Evolutionary conservation across 1,284 basidiomycete genomes (phyloP), one percentile per base, ranked within the genome.

Genomic region (Cryptococcus sp.): DNA sequence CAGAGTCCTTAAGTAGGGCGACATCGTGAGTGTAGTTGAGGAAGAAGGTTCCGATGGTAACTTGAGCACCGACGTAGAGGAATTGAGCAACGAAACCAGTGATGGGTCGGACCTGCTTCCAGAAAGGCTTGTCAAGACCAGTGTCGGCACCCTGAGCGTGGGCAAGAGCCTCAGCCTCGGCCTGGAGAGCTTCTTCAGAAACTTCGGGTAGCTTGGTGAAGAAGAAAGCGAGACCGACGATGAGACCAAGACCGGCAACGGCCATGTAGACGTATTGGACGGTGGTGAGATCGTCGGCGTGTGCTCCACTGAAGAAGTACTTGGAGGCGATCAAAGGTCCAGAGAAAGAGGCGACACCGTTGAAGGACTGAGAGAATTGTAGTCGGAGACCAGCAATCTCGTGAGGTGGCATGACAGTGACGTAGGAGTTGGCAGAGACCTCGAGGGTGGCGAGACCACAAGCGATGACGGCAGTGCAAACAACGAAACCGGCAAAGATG

Each of bases 241-340:
- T 59, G 36, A 83, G 62, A 54, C 73, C 71, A 55, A 73, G 65
- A 21, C 79, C 81, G 7, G 85, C 62, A 32, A 89, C 86, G 14
- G 85, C 86, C 36, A 89, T 82, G 72, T 90, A 89, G 37, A 88
- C 86, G 83, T 84, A 89, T 76, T 89, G 86, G 14, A 90, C 84
- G 42, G 82, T 87, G 59, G 81, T 82, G 32, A 88, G 79, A 31
- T 78, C 78, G 42, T 76, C 79, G 4, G 79, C 79, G 67, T 87
- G 83, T 49, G 74, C 79, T 2, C 81, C 85, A 5, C 73, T 76
- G 78, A 87, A 87, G 77, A 89, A 89, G 78, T 83, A 87, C 62
- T 76, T 73, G 16, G 84, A 83, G 21, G 86, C 87, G 62, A 90
- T 90, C 60, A 89, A 80, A 23, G 88, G 87, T 0, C 88, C 88